These are phyloP conservation scores for Trebouxia sp. DNA, from an alignment of 139 green algal genomes.

Conservation along the genomic window DNA sequence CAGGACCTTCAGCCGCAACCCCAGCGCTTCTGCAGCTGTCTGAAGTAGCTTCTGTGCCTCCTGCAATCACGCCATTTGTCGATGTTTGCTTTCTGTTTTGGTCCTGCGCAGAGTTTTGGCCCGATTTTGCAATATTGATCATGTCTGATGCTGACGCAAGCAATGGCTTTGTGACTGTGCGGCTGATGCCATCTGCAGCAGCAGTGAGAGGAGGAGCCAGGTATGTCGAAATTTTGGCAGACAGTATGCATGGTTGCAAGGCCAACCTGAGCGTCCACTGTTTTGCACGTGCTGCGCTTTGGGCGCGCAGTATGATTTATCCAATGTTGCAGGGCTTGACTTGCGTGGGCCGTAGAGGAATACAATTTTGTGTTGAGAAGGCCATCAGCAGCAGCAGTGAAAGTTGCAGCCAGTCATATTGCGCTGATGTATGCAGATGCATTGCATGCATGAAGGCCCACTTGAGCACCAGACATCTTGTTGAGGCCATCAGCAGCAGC, in stretches of 20 bases:
- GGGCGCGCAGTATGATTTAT: no score
- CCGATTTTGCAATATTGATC: slow-evolving; percentile 32
- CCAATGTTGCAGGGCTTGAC: no score
- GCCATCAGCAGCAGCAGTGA: not conserved
- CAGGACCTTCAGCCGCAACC: slow-evolving; percentile 62
- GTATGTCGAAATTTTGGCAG: no score
- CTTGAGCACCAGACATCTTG: slow-evolving; percentile 21
- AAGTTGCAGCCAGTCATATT: not conserved
- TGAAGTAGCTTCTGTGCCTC: slow-evolving; percentile 43
- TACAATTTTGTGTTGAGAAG: no score
- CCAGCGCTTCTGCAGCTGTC: slow-evolving; percentile 48
- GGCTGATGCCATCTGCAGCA: not conserved
- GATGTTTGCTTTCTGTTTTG: not conserved
- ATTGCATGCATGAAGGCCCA: not conserved
- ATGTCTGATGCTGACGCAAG: not conserved
- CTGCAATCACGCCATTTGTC: not conserved
- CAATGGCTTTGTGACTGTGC: not conserved
- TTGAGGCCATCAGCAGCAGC: not conserved
- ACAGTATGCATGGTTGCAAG: no score
- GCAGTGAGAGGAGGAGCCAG: not conserved
- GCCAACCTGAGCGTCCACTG: no score
- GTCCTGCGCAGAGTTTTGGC: not conserved
- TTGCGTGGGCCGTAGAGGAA: no score
- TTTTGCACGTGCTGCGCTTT: no score
- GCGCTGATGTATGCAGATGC: not conserved